These are phyloP conservation scores for Kwoniella newhampshirensis DNA, from an alignment of 768 basidiomycete genomes.

Conservation along the genomic window DNA sequence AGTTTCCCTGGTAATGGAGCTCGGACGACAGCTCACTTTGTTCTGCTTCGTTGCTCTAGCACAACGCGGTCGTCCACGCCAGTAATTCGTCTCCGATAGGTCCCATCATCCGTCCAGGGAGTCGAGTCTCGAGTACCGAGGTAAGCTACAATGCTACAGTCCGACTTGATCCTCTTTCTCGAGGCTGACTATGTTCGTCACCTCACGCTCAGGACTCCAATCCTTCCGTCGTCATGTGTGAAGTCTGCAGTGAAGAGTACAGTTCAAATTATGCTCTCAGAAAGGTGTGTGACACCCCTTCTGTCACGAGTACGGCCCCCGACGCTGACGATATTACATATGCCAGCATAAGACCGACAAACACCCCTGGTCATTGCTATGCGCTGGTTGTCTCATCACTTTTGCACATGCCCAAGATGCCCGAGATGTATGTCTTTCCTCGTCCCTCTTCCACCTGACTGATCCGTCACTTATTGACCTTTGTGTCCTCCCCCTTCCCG, in stretches of 20 bases:
- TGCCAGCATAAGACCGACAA: constrained; percentile 4
- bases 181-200: background rate
- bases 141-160: too few species aligned
- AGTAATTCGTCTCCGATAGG: background rate
- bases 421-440: background rate
- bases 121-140: background rate
- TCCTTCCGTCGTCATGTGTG: constrained; percentile 1
- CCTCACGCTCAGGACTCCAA: background rate
- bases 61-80: too few species aligned
- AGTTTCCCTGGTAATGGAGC: too few species aligned
- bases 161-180: too few species aligned
- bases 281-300: background rate
- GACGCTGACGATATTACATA: background rate
- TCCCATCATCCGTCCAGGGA: background rate
- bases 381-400: background rate
- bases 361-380: constrained; percentile 7
- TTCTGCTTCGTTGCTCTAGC: background rate
- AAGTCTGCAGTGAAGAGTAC: constrained; percentile 5
- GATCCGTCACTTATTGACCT: background rate
- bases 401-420: constrained; percentile 3
- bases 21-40: background rate
- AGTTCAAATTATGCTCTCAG: background rate
- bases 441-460: too few species aligned
- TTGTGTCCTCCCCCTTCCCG: background rate
- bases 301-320: background rate